A percentile compares a stretch with the other conserved stretches of the same genome.
phyloP scores from a whole-genome alignment of 345 rosid species.

The Pistacia atlantica region DNA sequence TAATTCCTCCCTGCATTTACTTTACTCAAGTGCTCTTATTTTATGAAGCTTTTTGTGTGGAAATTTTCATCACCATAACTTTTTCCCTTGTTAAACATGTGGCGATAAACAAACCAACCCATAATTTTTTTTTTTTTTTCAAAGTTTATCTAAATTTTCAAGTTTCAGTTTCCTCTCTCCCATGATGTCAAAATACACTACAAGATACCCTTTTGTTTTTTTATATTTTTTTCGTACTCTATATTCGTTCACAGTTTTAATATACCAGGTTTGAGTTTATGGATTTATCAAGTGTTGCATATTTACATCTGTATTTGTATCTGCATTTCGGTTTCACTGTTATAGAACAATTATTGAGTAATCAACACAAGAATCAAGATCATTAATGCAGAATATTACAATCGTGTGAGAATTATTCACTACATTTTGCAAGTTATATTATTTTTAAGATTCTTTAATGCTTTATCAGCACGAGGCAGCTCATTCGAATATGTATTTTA shows the following conservation, averaged over 20 bases:
- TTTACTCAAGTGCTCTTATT: not conserved
- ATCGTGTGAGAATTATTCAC: slow-evolving; percentile 10
- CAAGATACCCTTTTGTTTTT: no score
- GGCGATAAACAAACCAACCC: not conserved
- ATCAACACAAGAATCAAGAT: not conserved
- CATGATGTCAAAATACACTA: no score
- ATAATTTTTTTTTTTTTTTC: no score
- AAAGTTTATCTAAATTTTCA: not conserved
- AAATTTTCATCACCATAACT: not conserved
- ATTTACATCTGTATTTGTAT: no score
- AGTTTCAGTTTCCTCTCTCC: not conserved
- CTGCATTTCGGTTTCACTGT: no score
- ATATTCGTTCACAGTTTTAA: no score
- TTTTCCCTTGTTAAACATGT: not conserved
- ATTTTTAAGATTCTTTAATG: slow-evolving; percentile 7
- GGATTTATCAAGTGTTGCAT: no score
- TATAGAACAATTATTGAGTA: no score
- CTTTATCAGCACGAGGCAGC: slow-evolving; percentile 5
- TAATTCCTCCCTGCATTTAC: not conserved
- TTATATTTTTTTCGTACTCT: no score
- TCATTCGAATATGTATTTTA: slow-evolving; percentile 1
- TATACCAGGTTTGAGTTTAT: no score
- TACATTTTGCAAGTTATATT: slow-evolving; percentile 9
- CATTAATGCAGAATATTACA: not conserved
- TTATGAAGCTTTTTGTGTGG: not conserved